A percentile compares a stretch with the other conserved stretches of the same genome.
These are phyloP conservation scores for Trametes villosa DNA, from an alignment of 768 basidiomycete species.

Conservation along the genomic window DNA sequence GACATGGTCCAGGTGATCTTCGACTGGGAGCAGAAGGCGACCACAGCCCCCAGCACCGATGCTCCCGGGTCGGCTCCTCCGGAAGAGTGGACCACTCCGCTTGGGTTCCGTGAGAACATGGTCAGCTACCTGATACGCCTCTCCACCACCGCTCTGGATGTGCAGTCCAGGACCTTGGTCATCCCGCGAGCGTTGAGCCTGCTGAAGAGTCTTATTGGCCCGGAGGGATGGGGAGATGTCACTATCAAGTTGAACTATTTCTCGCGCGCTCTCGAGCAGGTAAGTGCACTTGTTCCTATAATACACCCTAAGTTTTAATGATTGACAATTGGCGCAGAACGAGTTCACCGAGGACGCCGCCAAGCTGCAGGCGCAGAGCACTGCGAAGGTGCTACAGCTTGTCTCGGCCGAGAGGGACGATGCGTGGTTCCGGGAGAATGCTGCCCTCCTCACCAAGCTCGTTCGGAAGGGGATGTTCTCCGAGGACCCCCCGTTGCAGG, in stretches of 20 bases:
- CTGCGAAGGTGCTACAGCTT: constrained; percentile 88
- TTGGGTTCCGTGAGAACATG: constrained; percentile 84
- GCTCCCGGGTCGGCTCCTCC: constrained; percentile 10
- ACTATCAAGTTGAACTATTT: constrained; percentile 92
- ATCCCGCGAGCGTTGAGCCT: constrained; percentile 66
- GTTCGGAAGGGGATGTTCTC: constrained; percentile 85
- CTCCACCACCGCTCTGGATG: constrained; percentile 68
- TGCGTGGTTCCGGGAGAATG: constrained; percentile 78
- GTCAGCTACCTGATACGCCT: constrained; percentile 96
- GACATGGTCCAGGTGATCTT: constrained; percentile 93
- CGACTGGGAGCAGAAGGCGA: constrained; percentile 85
- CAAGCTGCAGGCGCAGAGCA: constrained; percentile 69
- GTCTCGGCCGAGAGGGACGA: constrained; percentile 84
- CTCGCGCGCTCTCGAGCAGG: constrained; percentile 80
- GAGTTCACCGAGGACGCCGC: constrained; percentile 71
- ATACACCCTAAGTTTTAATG: neutral
- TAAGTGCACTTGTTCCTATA: constrained; percentile 37
- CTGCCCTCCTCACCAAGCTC: constrained; percentile 74
- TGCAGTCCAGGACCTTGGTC: constrained; percentile 46
- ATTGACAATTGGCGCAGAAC: constrained; percentile 46
- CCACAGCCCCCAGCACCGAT: constrained; percentile 19
- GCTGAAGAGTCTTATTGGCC: constrained; percentile 79
- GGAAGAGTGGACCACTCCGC: constrained; percentile 69
- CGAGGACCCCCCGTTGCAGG: constrained; percentile 80
- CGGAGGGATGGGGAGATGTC: constrained; percentile 88